phyloP scores from a whole-genome alignment of 768 basidiomycete species.

The Lactarius vividus region DNA sequence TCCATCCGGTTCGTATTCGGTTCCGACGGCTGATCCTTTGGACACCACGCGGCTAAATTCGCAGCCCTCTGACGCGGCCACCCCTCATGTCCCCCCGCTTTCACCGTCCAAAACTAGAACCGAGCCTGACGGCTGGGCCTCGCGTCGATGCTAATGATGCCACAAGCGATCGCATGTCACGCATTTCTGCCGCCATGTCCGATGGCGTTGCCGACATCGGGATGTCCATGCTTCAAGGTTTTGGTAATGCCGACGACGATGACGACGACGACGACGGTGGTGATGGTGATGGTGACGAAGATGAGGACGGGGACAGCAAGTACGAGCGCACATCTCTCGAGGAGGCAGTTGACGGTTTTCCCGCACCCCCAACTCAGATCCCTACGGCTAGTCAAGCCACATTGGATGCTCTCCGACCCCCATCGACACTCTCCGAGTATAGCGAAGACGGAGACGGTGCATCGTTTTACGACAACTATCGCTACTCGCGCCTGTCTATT shows the following conservation, averaged over 20 bases:
- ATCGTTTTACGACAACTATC: conserved; percentile 76
- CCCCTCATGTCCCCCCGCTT: background rate
- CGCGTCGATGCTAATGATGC: conserved; percentile 14
- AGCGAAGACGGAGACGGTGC: conserved; percentile 63
- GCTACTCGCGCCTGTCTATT: conserved; percentile 63
- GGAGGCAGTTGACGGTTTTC: conserved; percentile 27
- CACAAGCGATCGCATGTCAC: conserved; percentile 22
- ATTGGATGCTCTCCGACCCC: conserved; percentile 1
- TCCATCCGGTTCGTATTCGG: background rate
- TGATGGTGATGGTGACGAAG: conserved; percentile 25
- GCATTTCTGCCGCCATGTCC: conserved; percentile 41
- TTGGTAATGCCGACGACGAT: conserved; percentile 37
- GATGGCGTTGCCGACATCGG: conserved; percentile 71
- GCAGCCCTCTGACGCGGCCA: background rate
- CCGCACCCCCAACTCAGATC: conserved; percentile 23
- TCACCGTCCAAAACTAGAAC: background rate
- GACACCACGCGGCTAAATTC: background rate
- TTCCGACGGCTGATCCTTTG: background rate
- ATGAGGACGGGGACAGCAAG: conserved; percentile 18
- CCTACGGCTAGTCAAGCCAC: conserved; percentile 13
- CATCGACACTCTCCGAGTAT: conserved; percentile 25
- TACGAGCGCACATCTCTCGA: conserved; percentile 21
- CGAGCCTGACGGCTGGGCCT: background rate
- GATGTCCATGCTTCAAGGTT: conserved; percentile 56
- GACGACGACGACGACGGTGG: conserved; percentile 27